Conservation (phyloP, 2,329 filamentous ascomycete genomes). For the Bimuria novae-zelandiae region DNA sequence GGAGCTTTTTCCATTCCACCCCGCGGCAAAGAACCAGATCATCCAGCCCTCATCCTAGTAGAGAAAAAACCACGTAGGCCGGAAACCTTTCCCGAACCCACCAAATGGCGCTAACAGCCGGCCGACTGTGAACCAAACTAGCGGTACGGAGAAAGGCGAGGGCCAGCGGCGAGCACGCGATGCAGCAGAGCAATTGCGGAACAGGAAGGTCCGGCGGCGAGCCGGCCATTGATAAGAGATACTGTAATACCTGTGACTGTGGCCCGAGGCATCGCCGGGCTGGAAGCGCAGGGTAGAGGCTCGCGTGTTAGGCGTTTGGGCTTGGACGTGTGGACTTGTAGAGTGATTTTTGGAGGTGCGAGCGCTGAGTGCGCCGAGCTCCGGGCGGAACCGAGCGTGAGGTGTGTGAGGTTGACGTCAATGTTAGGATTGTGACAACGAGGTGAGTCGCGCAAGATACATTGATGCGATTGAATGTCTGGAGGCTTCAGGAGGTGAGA, state of each 20-base stretch:
- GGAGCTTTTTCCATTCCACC: no score
- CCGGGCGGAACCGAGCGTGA: not conserved
- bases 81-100: no score
- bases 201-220: not conserved
- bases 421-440: not conserved
- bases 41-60: no score
- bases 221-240: constrained; percentile 2
- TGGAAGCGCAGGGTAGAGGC: not conserved
- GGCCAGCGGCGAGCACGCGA: not conserved
- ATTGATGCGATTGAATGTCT: not conserved
- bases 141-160: not conserved
- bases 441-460: not conserved
- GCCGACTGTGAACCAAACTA: not conserved
- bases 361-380: not conserved
- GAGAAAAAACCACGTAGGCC: no score
- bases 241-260: constrained; percentile 4
- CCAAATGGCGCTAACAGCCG: no score
- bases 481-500: not conserved
- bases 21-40: no score
- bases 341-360: no score
- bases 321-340: not conserved
- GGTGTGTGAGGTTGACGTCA: not conserved
- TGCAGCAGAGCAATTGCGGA: not conserved
- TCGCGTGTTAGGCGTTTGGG: constrained; percentile 1
- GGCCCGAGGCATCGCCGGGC: not conserved